Percentiles rank a stretch among this genome's conserved stretches.
Conservation (phyloP, 1,284 basidiomycete species). For the Ganoderma boninense region DNA sequence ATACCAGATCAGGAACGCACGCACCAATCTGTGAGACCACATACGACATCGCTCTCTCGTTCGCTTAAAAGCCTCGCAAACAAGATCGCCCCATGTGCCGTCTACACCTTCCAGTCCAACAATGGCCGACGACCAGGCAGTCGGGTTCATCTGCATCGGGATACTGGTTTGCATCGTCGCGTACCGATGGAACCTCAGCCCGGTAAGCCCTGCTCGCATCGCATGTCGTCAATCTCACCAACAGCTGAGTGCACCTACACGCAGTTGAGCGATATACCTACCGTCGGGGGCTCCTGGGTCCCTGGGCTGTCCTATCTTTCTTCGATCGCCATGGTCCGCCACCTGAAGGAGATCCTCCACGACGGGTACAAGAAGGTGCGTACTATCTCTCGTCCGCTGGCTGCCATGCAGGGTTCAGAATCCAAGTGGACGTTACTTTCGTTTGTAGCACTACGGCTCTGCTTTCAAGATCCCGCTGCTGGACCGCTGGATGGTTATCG, state of each 20-base stretch:
- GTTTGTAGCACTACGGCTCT: constrained; percentile 32
- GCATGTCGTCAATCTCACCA: not conserved
- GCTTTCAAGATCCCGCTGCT: constrained; percentile 45
- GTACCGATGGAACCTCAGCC: constrained; percentile 5
- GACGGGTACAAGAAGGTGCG: constrained; percentile 34
- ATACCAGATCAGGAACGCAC: not conserved
- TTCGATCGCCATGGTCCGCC: constrained; percentile 13
- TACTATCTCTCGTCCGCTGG: not conserved
- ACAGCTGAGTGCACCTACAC: not conserved
- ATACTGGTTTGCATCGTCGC: not conserved
- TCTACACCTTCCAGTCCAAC: not conserved
- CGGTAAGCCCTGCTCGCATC: not conserved
- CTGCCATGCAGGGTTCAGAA: not conserved
- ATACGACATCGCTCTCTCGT: not conserved
- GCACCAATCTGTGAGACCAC: not conserved
- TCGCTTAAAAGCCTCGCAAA: not conserved
- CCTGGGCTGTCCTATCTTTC: constrained; percentile 36
- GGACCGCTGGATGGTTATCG: constrained; percentile 43
- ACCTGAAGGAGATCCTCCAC: constrained; percentile 21
- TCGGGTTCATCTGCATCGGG: not conserved
- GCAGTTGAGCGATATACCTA: constrained; percentile 33
- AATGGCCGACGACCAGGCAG: not conserved
- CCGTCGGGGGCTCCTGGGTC: constrained; percentile 32
- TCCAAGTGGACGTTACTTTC: too few relatives aligned
- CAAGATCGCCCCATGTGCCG: not conserved